Base-by-base conservation (phyloP, 176 grass and related monocot species). In the Puccinellia tenuiflora region DNA sequence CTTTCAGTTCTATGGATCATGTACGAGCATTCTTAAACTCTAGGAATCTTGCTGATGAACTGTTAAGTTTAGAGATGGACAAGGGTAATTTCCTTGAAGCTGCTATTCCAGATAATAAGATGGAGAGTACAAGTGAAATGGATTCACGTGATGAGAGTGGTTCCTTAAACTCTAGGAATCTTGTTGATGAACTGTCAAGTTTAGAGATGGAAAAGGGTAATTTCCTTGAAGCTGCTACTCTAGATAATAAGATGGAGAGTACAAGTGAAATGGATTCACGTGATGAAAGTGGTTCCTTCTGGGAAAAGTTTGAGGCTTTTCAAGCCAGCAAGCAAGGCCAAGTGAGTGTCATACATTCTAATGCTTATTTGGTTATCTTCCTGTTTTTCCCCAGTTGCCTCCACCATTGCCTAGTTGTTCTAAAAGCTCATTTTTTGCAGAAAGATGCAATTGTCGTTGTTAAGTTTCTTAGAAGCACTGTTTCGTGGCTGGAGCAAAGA, bases 51-150 rank as follows among this genome's bases (percentile, higher is more conserved):
- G 25, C 88, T 38, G 88, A 92, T 86, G 86, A 94, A 56, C 45
- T 97, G 88, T 57, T 97, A 42, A 81, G 20, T 53, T 22, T 94
- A 54, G 95, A 97, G 86, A 78, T 90, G 28, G 90, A 94, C 73
- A 79, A 86, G 31, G 90, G 75, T 21, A 97, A 97, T 84, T 97
- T 92, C 45, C 10, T 82, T 37, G 90, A 94, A 77, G 92, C 86
- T 83, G 86, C 66, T 73, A 9, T 31, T 45, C 40, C 7, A 29
- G 51, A 65, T 77, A 24, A 47, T 50, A 22, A 28, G 25, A 34
- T 21, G 10, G 15, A 31, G 16, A 35, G 33, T 70, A 74, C 17
- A 85, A 68, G 61, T 45, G 35, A 66, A 20, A 28, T 29, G 24
- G 3, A 31, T 79, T 28, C 57, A 21, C 35, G 15, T 83, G 48